A percentile compares a stretch with the other conserved stretches of the same genome.
phyloP scores from a whole-genome alignment of 352 stramenopile species.

The Globisporangium emineosum region DNA sequence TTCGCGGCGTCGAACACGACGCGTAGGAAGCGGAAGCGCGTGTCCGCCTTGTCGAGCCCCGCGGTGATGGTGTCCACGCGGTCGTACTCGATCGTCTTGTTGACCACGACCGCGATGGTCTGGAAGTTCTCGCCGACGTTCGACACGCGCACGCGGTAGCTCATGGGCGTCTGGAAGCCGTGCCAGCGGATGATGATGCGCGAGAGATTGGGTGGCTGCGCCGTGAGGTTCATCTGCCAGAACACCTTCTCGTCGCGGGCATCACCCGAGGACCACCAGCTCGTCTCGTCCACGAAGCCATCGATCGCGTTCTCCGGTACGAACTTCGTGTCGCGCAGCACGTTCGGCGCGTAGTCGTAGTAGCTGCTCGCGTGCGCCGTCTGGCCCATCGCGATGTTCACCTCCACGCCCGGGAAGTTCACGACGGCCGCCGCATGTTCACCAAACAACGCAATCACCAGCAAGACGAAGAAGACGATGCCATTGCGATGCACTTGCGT shows the following conservation, averaged over 20 bases:
- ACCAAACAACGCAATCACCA: neutral
- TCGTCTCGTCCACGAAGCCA: slow-evolving; percentile 63
- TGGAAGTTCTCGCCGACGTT: slow-evolving; percentile 59
- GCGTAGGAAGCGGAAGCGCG: slow-evolving; percentile 57
- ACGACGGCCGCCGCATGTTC: slow-evolving; percentile 22
- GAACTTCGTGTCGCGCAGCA: slow-evolving; percentile 54
- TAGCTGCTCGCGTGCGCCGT: slow-evolving; percentile 63
- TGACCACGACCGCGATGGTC: slow-evolving; percentile 45
- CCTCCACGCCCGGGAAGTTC: slow-evolving; percentile 64
- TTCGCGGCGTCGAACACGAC: slow-evolving; percentile 48
- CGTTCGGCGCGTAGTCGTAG: slow-evolving; percentile 68
- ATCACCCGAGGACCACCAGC: slow-evolving; percentile 74
- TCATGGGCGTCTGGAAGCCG: slow-evolving; percentile 57
- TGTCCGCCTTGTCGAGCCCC: slow-evolving; percentile 35
- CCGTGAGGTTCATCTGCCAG: slow-evolving; percentile 77
- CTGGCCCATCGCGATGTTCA: slow-evolving; percentile 60
- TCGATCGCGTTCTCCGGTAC: slow-evolving; percentile 67
- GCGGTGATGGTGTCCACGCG: slow-evolving; percentile 61
- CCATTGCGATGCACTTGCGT: neutral
- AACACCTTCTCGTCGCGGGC: slow-evolving; percentile 39
- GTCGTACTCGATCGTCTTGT: slow-evolving; percentile 49
- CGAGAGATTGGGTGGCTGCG: slow-evolving; percentile 34
- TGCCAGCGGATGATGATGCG: slow-evolving; percentile 76
- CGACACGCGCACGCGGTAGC: slow-evolving; percentile 60
- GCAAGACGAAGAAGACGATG: slow-evolving; percentile 5